Conservation (phyloP, 176 grass and related monocot genomes). For the Oryza meridionalis region DNA sequence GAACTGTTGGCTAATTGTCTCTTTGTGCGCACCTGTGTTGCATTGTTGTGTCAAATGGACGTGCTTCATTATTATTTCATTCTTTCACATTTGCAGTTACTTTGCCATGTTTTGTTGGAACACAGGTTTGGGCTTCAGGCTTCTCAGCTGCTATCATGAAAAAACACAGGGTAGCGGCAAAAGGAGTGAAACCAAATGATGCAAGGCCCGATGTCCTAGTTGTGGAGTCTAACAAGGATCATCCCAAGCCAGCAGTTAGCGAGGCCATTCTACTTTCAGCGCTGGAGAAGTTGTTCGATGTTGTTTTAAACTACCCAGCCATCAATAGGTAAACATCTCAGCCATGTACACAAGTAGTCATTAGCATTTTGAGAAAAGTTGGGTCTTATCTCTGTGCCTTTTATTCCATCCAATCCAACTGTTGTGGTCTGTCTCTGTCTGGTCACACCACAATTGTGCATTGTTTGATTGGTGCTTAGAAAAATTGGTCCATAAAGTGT, state of each 20-base stretch:
- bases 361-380: conserved; percentile 7
- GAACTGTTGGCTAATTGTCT: not conserved
- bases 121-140: conserved; percentile 89
- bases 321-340: conserved; percentile 68
- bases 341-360: not conserved
- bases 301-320: conserved; percentile 73
- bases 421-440: not conserved
- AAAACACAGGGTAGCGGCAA: conserved; percentile 73
- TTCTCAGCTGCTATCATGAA: conserved; percentile 96
- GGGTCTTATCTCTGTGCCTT: conserved; percentile 20
- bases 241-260: conserved; percentile 47
- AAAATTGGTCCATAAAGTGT: not conserved
- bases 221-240: conserved; percentile 49
- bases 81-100: not conserved
- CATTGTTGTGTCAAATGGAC: not conserved
- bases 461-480: conserved; percentile 17
- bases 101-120: not conserved
- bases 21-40: not conserved
- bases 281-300: conserved; percentile 72
- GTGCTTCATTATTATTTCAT: not conserved
- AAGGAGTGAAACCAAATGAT: conserved; percentile 45
- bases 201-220: conserved; percentile 43
- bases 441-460: not conserved
- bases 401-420: not conserved
- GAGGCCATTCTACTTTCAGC: conserved; percentile 72